Evolutionary conservation across 2,329 filamentous ascomycete genomes (phyloP).

Genomic region (Penicillium sp.): DNA sequence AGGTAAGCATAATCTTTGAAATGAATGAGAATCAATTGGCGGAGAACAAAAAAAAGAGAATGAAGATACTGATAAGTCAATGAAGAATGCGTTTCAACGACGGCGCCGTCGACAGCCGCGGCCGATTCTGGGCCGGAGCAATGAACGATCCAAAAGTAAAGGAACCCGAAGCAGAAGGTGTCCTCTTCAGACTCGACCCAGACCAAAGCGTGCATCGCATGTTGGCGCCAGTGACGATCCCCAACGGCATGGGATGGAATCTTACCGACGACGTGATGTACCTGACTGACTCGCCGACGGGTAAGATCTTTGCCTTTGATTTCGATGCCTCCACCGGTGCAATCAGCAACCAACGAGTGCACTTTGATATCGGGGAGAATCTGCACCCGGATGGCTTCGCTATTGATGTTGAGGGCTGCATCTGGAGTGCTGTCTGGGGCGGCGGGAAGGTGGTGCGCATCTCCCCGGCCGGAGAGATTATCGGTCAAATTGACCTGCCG

Average conservation of each 20-base stretch:
- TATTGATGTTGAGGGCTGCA: conserved; percentile 75
- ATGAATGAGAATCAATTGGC: no score
- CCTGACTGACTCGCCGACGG: conserved; percentile 72
- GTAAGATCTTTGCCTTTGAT: conserved; percentile 69
- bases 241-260: conserved; percentile 82
- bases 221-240: conserved; percentile 66
- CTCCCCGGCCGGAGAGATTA: conserved; percentile 62
- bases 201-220: conserved; percentile 58
- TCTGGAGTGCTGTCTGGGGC: conserved; percentile 87
- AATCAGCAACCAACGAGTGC: conserved; percentile 66
- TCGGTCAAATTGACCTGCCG: conserved; percentile 71
- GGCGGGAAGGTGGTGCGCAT: conserved; percentile 72
- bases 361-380: conserved; percentile 64
- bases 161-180: conserved; percentile 54
- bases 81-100: conserved; percentile 67
- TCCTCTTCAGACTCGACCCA: conserved; percentile 67
- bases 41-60: background rate
- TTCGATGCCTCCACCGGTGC: conserved; percentile 62
- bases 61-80: background rate
- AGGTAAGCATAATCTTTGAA: conserved; percentile 33
- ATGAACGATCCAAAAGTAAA: conserved; percentile 78
- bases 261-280: conserved; percentile 69
- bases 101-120: conserved; percentile 72
- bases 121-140: conserved; percentile 77
- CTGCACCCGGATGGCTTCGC: conserved; percentile 78